Conservation (phyloP, 1,139 yeast genomes). For the Hyphopichia fennica region DNA sequence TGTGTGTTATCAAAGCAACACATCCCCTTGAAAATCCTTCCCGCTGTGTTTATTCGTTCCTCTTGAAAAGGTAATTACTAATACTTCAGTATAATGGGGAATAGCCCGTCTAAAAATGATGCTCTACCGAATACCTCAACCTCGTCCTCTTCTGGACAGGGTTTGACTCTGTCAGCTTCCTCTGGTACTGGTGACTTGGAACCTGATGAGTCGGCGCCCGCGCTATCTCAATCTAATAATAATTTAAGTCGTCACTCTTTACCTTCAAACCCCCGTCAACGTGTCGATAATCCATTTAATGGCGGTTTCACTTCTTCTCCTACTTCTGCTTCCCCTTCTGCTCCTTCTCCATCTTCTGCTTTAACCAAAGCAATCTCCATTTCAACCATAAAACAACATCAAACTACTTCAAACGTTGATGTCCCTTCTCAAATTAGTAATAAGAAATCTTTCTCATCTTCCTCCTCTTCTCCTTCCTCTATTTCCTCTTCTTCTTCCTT, state of each 20-base stretch:
- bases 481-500: background rate
- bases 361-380: slow-evolving; percentile 1
- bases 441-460: background rate
- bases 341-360: slow-evolving; percentile 33
- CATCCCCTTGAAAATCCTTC: too few relatives aligned
- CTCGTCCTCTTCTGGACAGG: slow-evolving; percentile 5
- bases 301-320: slow-evolving; percentile 16
- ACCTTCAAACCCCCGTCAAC: background rate
- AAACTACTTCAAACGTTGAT: background rate
- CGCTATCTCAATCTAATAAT: slow-evolving; percentile 39
- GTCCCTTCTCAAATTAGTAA: background rate
- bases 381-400: background rate
- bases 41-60: background rate
- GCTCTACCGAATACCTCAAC: slow-evolving; percentile 46
- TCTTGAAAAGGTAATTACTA: background rate
- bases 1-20: too few relatives aligned
- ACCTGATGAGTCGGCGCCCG: slow-evolving; percentile 45
- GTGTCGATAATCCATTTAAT: background rate
- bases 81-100: slow-evolving; percentile 43
- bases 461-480: background rate
- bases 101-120: slow-evolving; percentile 58
- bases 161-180: slow-evolving; percentile 16
- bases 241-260: background rate
- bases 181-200: slow-evolving; percentile 37
- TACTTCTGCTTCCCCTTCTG: slow-evolving; percentile 46